These are phyloP conservation scores for Prunus yedoensis DNA, from an alignment of 331 rosid species.

Conservation along the genomic window DNA sequence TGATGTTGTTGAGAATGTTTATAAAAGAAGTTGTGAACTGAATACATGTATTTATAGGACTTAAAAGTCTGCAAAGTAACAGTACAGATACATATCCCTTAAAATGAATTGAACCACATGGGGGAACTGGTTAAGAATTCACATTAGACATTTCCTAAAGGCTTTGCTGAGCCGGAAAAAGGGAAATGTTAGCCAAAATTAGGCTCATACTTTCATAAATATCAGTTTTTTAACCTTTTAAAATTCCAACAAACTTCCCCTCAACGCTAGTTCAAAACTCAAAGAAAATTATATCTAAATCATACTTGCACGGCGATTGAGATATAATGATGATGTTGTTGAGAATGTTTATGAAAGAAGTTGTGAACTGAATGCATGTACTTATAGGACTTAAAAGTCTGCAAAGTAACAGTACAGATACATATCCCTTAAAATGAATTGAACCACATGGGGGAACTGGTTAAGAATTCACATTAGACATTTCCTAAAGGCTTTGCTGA, in stretches of 20 bases:
- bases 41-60: slow-evolving; percentile 13
- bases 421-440: slow-evolving; percentile 34
- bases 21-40: background rate
- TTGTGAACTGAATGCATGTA: no score
- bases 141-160: slow-evolving; percentile 23
- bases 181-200: no score
- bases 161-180: slow-evolving; percentile 2
- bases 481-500: slow-evolving; percentile 10
- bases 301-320: no score
- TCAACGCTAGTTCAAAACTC: no score
- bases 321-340: no score
- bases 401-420: slow-evolving; percentile 28
- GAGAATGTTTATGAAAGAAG: no score
- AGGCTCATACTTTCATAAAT: no score
- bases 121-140: slow-evolving; percentile 26
- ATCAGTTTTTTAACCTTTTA: no score
- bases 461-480: slow-evolving; percentile 27
- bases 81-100: slow-evolving; percentile 37
- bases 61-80: slow-evolving; percentile 4
- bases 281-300: no score
- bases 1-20: background rate
- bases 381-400: background rate
- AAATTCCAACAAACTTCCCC: no score
- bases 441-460: slow-evolving; percentile 31
- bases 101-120: slow-evolving; percentile 34